Percentiles rank a stretch among this genome's conserved stretches.
phyloP scores from a whole-genome alignment of 257 asterid species.

The Handroanthus guayacan region DNA sequence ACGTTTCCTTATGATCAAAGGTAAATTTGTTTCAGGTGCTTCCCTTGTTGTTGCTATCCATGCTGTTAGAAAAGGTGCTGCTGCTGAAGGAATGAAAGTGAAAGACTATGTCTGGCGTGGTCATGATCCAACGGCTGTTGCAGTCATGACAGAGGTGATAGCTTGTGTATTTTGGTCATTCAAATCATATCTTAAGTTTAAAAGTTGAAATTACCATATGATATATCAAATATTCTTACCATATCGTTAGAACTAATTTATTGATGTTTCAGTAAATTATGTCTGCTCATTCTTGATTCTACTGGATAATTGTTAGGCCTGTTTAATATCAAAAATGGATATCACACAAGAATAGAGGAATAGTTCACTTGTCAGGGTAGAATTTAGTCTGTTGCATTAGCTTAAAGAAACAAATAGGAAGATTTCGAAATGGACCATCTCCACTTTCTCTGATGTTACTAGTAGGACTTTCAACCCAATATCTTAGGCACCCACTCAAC shows the following conservation, averaged over 20 bases:
- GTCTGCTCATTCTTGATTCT: neutral
- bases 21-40: constrained; percentile 64
- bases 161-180: constrained; percentile 33
- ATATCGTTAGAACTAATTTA: constrained; percentile 18
- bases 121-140: constrained; percentile 97
- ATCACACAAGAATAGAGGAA: constrained; percentile 8
- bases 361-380: neutral
- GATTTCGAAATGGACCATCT: neutral
- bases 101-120: constrained; percentile 98
- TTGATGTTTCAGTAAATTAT: constrained; percentile 9
- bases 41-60: constrained; percentile 90
- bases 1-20: constrained; percentile 22
- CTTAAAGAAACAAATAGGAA: neutral
- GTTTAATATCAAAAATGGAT: neutral
- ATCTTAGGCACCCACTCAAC: neutral
- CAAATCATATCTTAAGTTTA: constrained; percentile 22
- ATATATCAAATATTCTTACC: neutral
- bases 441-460: neutral
- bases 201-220: neutral
- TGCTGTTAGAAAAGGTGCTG: constrained; percentile 95
- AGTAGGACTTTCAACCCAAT: neutral
- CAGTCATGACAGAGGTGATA: constrained; percentile 98
- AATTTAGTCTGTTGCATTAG: neutral
- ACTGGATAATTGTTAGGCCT: constrained; percentile 1
- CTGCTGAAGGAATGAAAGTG: constrained; percentile 96